phyloP scores from a whole-genome alignment of 164 flowering plant genomes.

The Pachysandra terminalis region DNA sequence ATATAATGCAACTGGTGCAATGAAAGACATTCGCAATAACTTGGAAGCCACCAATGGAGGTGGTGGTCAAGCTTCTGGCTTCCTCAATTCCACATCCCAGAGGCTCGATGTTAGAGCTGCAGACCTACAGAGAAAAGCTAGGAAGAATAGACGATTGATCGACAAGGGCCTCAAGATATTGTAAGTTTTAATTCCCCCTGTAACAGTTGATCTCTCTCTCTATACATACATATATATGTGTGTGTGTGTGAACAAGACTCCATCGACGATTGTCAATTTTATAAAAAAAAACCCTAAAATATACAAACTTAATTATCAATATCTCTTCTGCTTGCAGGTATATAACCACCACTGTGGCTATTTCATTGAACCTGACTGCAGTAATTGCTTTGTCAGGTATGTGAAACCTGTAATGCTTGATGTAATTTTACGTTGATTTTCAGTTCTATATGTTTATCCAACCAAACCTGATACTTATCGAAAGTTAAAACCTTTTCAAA shows the following conservation, averaged over 20 bases:
- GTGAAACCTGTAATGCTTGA: not conserved
- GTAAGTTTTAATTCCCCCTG: slow-evolving; percentile 31
- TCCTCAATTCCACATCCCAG: slow-evolving; percentile 49
- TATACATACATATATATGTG: too few species aligned
- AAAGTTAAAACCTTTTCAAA: slow-evolving; percentile 1
- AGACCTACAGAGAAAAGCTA: slow-evolving; percentile 51
- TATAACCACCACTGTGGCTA: slow-evolving; percentile 31
- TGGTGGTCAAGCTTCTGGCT: slow-evolving; percentile 27
- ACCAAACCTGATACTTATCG: not conserved
- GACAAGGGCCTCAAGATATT: slow-evolving; percentile 51
- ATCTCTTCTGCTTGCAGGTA: slow-evolving; percentile 43
- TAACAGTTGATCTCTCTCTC: not conserved
- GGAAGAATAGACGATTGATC: slow-evolving; percentile 49
- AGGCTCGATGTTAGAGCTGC: slow-evolving; percentile 51
- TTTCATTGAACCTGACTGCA: slow-evolving; percentile 51
- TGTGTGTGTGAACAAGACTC: too few species aligned
- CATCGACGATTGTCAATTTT: too few species aligned
- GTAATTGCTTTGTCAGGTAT: slow-evolving; percentile 55
- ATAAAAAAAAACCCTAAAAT: too few species aligned
- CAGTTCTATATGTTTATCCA: not conserved
- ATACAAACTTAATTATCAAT: too few species aligned
- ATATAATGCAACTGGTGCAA: slow-evolving; percentile 63
- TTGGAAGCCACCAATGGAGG: slow-evolving; percentile 21
- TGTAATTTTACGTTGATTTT: not conserved
- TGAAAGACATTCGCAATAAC: slow-evolving; percentile 43